Base-by-base conservation (phyloP, 2,329 filamentous ascomycete genomes). In the Diaporthe eres region DNA sequence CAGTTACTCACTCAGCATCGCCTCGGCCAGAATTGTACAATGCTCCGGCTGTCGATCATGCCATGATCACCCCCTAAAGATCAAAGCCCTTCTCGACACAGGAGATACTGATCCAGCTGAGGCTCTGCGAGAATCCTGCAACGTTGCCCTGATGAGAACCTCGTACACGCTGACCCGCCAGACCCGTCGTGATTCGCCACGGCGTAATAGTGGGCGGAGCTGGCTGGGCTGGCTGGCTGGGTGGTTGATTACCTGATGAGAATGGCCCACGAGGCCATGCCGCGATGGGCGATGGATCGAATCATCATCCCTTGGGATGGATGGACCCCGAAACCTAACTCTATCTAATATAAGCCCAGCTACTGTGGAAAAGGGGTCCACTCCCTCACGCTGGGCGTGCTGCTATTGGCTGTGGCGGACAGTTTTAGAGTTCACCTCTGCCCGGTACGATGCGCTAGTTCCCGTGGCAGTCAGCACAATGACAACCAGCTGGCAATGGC, bases 271-370 rank as follows among this genome's bases (percentile, higher is more conserved):
- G 63, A 51, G 22, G 63, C 44, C 63, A 68, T 37, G 31, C 63
- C 47, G 44, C 47, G 28, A 42, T 13, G 47, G 31, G 47, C 65
- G 31, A 53, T 68, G 47, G 65, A 53, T 39, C 31, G 2, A 53
- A 42, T 68, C 47, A 53, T 68, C 65, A 39, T 53, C 31, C 63
- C 22, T 68, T 37, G 44, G 44, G 65, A 39, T 53, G 44, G 65
- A 39, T 53, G 65, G 65, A 68, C 65, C 47, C 65, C 47, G 65
- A 53, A 37, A 53, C 47, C 44, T 53, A 68, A 68, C 31, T 55
- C 22, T 55, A 70, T 70, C 47, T 70, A 42, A 70, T 42, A 70
- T 70, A 42, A 55, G 65, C 65, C 47, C 65, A 53, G 49, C 49
- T 70, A 8, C 28, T 47, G 25, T 22, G 60, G 2, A 47, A 65